These are phyloP conservation scores for Mycena haematopus DNA, from an alignment of 768 basidiomycete species.

Conservation along the genomic window DNA sequence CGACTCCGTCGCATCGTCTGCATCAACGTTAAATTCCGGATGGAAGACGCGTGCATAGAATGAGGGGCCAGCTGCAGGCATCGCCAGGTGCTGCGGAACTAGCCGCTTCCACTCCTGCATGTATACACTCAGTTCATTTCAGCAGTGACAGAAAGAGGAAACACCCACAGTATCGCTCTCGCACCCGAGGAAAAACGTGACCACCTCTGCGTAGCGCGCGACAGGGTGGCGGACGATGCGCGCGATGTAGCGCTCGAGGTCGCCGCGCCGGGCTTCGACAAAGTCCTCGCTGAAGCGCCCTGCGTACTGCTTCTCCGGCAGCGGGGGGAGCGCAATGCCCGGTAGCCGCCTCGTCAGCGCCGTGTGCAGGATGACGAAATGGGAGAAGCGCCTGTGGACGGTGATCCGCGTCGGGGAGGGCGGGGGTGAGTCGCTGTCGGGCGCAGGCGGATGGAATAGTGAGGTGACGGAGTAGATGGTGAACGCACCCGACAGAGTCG, in stretches of 20 bases:
- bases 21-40: constrained; percentile 83
- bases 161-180: constrained; percentile 78
- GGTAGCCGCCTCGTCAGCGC: constrained; percentile 72
- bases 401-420: constrained; percentile 63
- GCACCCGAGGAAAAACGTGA: constrained; percentile 80
- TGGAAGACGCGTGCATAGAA: constrained; percentile 86
- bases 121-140: background rate
- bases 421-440: constrained; percentile 31
- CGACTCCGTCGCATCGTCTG: constrained; percentile 67
- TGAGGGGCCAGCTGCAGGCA: constrained; percentile 71
- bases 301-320: constrained; percentile 87
- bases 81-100: constrained; percentile 63
- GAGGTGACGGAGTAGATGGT: constrained; percentile 82
- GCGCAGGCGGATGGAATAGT: constrained; percentile 53
- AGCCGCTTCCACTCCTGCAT: constrained; percentile 76
- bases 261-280: constrained; percentile 80
- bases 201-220: constrained; percentile 76
- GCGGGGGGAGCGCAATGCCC: constrained; percentile 78
- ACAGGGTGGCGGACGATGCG: constrained; percentile 78
- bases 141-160: background rate
- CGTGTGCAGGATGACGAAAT: constrained; percentile 81
- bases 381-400: constrained; percentile 83
- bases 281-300: constrained; percentile 83
- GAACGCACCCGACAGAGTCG: constrained; percentile 71
- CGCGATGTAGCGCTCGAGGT: constrained; percentile 79